Evolutionary conservation across 73 alveolate genomes (phyloP), one percentile per base, ranked within the genome.

Genomic region (Paraurostyla sp.): DNA sequence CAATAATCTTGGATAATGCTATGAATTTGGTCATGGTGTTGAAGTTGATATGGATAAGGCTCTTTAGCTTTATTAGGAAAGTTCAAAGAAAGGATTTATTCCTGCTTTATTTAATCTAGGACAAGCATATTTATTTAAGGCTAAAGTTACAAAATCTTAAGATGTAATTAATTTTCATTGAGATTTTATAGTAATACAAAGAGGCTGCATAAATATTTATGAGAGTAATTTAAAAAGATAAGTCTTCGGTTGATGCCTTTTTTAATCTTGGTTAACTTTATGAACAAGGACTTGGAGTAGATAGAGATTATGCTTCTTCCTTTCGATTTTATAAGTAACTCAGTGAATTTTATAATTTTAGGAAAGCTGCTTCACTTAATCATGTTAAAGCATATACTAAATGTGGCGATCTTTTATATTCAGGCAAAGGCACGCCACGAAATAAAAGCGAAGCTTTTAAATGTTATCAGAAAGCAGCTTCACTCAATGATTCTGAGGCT

Each of bases 1-100:
- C 25, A 96, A 96, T 89, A 96, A 96, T 81, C 91, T 94, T 9
- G 99, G 97, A 0, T 92, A 93, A 41, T 96, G 99, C 83, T 96
- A 89, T 89, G 99, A 96, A 85, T 88, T 73, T 27, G 99, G 99
- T 22, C 69, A 88, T 33, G 99, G 99, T 2, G 92, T 90, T 0
- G 93, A 96, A 27, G 52, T 50, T 73, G 93, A 92, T 83, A 56
- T 63, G 49, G 91, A 85, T n/a, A 57, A 85, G 80, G 99, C 99
- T 20, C 51, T 89, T 45, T 83, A 80, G 60, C 68, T 65, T 9
- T 96, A 92, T 80, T 36, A 56, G 54, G 91, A 93, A 75, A 91
- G 95, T 25, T 54, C 93, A 18, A 87, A 94, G 41, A 92, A 94
- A 86, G 92, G 93, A 58, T 92, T 89, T 83, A 76, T 87, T 13